These are phyloP conservation scores for Austroboletus niveus DNA, from an alignment of 1,284 basidiomycete genomes.

Conservation along the genomic window DNA sequence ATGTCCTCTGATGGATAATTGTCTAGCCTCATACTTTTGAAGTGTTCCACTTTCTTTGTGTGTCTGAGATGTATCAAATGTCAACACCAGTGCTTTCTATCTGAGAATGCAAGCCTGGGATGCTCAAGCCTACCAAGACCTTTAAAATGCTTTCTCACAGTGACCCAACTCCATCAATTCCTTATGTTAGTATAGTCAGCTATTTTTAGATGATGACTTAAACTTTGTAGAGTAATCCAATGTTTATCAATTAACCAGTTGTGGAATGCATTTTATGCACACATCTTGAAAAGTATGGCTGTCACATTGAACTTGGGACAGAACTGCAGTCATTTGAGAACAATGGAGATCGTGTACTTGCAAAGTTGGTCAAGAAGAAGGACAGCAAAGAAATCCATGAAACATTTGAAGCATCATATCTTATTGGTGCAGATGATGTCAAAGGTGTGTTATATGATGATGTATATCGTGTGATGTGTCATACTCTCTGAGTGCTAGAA, in stretches of 20 bases:
- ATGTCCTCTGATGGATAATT: background rate
- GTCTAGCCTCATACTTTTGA: conserved; percentile 33
- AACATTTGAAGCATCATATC: conserved; percentile 27
- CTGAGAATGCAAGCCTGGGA: conserved; percentile 20
- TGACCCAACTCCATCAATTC: conserved; percentile 27
- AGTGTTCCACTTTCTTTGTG: conserved; percentile 27
- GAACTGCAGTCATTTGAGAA: conserved; percentile 36
- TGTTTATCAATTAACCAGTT: conserved; percentile 32
- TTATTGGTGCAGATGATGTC: conserved; percentile 42
- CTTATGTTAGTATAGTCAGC: conserved; percentile 15
- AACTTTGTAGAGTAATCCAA: conserved; percentile 8
- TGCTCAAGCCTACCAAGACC: conserved; percentile 15
- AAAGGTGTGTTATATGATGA: conserved; percentile 17
- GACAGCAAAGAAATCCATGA: conserved; percentile 13
- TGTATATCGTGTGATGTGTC: background rate
- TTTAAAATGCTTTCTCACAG: conserved; percentile 1
- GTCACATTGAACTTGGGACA: conserved; percentile 32
- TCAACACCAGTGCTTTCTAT: conserved; percentile 2
- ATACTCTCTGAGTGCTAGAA: conserved; percentile 7
- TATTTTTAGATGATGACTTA: background rate
- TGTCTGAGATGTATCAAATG: conserved; percentile 16
- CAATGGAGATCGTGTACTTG: conserved; percentile 22
- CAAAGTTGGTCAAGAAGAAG: conserved; percentile 22
- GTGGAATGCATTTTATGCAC: conserved; percentile 33
- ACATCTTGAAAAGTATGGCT: conserved; percentile 28